These are phyloP conservation scores for Apiospora arundinis DNA, from an alignment of 2,329 filamentous ascomycete species.

Conservation along the genomic window DNA sequence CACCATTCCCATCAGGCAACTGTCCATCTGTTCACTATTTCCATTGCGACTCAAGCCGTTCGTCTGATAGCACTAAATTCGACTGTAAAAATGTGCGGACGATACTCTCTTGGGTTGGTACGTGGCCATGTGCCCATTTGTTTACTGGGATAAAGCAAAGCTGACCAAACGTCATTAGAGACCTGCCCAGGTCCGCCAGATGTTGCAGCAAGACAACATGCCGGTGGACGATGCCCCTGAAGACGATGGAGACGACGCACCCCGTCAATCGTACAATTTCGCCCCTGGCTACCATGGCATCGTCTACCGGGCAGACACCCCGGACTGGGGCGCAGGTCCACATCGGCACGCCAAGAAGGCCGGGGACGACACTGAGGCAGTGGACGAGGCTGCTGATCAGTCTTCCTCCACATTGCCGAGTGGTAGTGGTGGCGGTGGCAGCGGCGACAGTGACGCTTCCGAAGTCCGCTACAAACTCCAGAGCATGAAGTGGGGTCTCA, in stretches of 20 bases:
- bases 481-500: conserved; percentile 93
- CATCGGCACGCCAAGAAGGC: conserved; percentile 32
- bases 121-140: conserved; percentile 34
- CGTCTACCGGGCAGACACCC: conserved; percentile 80
- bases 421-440: conserved; percentile 33
- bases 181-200: conserved; percentile 75
- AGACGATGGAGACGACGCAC: conserved; percentile 65
- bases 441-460: conserved; percentile 30
- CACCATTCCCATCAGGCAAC: neutral
- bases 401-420: neutral
- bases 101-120: conserved; percentile 69
- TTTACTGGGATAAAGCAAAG: neutral
- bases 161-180: conserved; percentile 56
- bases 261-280: conserved; percentile 87
- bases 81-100: conserved; percentile 65
- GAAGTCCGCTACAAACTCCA: conserved; percentile 79
- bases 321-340: conserved; percentile 63
- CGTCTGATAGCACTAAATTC: neutral
- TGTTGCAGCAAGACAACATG: conserved; percentile 78
- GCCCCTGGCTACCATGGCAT: conserved; percentile 85
- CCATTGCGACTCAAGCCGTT: neutral
- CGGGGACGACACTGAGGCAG: conserved; percentile 28
- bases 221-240: conserved; percentile 72
- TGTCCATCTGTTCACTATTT: neutral
- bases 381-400: conserved; percentile 11